Conservation (phyloP, 768 basidiomycete genomes). For the Asterophora lycoperdoides region DNA sequence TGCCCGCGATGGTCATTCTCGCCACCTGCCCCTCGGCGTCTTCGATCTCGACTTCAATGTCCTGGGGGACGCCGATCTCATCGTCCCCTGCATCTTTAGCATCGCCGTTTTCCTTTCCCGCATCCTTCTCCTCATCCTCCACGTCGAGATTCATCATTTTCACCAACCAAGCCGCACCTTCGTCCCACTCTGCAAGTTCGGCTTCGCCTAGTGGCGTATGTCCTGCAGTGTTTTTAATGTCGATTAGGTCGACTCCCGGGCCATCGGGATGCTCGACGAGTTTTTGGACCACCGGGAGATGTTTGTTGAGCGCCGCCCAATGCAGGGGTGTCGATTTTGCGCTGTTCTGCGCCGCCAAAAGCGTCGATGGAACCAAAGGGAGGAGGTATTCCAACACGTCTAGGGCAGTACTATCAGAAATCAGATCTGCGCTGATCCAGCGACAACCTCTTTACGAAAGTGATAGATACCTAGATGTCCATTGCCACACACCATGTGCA, state of each 20-base stretch:
- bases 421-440: constrained; percentile 28
- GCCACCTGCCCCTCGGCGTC: constrained; percentile 70
- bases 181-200: constrained; percentile 75
- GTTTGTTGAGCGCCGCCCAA: constrained; percentile 86
- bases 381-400: constrained; percentile 76
- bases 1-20: constrained; percentile 49
- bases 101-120: constrained; percentile 30
- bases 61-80: constrained; percentile 28
- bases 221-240: constrained; percentile 69
- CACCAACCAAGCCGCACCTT: constrained; percentile 80
- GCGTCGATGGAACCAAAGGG: constrained; percentile 46
- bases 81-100: constrained; percentile 35
- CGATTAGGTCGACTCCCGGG: constrained; percentile 66
- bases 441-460: constrained; percentile 6
- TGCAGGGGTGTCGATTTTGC: constrained; percentile 83
- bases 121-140: constrained; percentile 31
- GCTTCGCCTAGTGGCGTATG: constrained; percentile 79
- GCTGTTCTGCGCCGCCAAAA: constrained; percentile 60
- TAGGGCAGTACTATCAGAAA: constrained; percentile 45
- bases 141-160: constrained; percentile 73
- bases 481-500: constrained; percentile 89
- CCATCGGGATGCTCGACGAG: constrained; percentile 56
- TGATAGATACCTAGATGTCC: constrained; percentile 69
- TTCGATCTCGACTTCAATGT: constrained; percentile 66
- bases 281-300: constrained; percentile 55